Percentiles rank a stretch among this genome's conserved stretches.
These are phyloP conservation scores for Trichocladium uniseriatum DNA, from an alignment of 495 filamentous ascomycete genomes.

Conservation along the genomic window DNA sequence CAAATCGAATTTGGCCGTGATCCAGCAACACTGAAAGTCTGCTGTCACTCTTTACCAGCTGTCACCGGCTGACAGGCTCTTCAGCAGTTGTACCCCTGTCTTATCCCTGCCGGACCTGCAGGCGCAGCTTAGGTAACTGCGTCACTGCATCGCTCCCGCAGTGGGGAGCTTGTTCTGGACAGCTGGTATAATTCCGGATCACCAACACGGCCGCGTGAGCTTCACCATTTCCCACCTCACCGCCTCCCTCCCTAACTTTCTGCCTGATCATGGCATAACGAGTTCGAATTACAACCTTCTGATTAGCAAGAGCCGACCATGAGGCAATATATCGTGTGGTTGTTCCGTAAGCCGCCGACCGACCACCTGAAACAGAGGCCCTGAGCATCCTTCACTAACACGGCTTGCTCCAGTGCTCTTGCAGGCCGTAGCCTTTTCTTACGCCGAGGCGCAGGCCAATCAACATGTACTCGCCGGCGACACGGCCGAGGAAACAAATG, in stretches of 20 bases:
- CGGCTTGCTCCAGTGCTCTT: slow-evolving; percentile 33
- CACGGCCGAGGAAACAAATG: slow-evolving; percentile 14
- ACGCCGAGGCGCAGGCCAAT: slow-evolving; percentile 22
- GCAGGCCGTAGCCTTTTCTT: slow-evolving; percentile 32
- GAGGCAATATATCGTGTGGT: slow-evolving; percentile 34
- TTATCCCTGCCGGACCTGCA: neutral
- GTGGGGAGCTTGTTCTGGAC: slow-evolving; percentile 12
- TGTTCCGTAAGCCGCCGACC: slow-evolving; percentile 30
- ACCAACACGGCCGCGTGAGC: neutral
- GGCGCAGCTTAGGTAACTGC: slow-evolving; percentile 2
- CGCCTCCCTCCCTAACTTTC: neutral
- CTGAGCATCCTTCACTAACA: slow-evolving; percentile 17
- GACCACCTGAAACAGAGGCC: neutral
- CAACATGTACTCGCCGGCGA: slow-evolving; percentile 29
- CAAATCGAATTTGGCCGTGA: no score
- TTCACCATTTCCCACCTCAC: neutral
- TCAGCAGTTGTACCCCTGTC: neutral
- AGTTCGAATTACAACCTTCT: neutral
- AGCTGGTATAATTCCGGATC: slow-evolving; percentile 1
- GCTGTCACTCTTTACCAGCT: no score
- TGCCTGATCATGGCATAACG: slow-evolving; percentile 19
- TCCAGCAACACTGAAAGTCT: no score
- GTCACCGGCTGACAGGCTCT: neutral
- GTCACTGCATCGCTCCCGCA: neutral
- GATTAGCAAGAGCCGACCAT: slow-evolving; percentile 22